Conservation (phyloP, 2,329 filamentous ascomycete genomes). For the Xenosphaeropsis pyriputrescens region DNA sequence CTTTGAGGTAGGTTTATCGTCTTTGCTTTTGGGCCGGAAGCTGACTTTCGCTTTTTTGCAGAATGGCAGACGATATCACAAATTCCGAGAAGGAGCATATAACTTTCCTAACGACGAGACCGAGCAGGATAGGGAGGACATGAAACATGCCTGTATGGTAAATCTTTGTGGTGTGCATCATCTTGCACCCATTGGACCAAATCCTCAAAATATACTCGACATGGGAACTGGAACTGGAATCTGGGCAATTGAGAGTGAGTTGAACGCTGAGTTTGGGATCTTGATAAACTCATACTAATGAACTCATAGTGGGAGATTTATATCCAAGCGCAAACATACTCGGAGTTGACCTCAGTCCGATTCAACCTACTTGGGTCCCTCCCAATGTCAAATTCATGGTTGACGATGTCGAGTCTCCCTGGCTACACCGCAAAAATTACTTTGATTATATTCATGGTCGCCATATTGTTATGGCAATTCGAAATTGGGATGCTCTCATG, state of each 20-base stretch:
- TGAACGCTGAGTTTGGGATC: not conserved
- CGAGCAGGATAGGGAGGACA: conserved; percentile 42
- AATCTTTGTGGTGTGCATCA: conserved; percentile 7
- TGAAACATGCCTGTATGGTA: conserved; percentile 21
- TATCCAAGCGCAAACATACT: conserved; percentile 16
- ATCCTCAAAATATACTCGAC: conserved; percentile 20
- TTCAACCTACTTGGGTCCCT: conserved; percentile 27
- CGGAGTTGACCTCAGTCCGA: conserved; percentile 27
- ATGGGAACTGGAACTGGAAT: conserved; percentile 25
- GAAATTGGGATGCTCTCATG: conserved; percentile 4
- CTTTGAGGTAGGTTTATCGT: no score
- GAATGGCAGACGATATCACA: conserved; percentile 44
- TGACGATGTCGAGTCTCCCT: conserved; percentile 41
- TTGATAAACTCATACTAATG: conserved; percentile 1
- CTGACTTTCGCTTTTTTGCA: conserved; percentile 23
- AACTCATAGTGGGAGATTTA: conserved; percentile 3
- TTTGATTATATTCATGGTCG: conserved; percentile 9
- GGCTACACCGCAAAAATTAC: conserved; percentile 25
- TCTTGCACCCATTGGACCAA: conserved; percentile 11
- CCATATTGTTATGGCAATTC: conserved; percentile 2
- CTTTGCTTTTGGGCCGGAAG: no score
- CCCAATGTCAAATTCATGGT: conserved; percentile 41
- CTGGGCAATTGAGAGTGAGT: conserved; percentile 19
- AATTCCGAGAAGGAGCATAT: conserved; percentile 36
- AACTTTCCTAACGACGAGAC: conserved; percentile 45